A percentile compares a stretch with the other conserved stretches of the same genome.
These are phyloP conservation scores for Heritiera littoralis DNA, from an alignment of 345 rosid species.

Conservation along the genomic window DNA sequence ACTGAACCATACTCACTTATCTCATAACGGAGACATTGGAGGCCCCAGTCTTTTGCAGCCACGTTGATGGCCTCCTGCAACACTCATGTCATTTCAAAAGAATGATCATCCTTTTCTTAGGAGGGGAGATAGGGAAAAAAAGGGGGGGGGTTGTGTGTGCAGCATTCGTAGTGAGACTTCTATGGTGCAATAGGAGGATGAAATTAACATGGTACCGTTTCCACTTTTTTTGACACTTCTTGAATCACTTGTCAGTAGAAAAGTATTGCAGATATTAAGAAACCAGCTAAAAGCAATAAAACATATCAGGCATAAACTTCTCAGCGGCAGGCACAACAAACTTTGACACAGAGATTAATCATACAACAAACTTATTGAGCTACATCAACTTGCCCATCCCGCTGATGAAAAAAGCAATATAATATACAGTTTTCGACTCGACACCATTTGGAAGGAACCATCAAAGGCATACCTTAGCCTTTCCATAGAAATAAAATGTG, in stretches of 20 bases:
- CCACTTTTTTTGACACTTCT: background rate
- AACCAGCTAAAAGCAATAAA: constrained; percentile 5
- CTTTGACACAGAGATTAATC: background rate
- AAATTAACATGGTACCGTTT: background rate
- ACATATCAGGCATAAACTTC: background rate
- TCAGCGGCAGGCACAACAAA: constrained; percentile 4
- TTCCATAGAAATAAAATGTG: background rate
- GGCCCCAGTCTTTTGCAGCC: constrained; percentile 93
- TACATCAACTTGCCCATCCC: background rate
- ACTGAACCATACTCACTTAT: constrained; percentile 54
- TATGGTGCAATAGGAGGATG: background rate
- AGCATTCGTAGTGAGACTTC: background rate
- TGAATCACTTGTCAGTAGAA: background rate
- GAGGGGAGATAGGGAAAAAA: background rate
- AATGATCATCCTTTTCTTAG: background rate
- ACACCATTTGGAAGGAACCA: background rate
- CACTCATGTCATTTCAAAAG: constrained; percentile 17
- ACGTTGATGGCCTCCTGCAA: constrained; percentile 85
- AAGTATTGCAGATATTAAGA: background rate
- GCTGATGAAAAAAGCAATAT: background rate
- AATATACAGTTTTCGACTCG: background rate
- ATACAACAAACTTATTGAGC: background rate
- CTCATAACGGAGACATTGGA: constrained; percentile 92
- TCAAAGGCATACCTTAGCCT: background rate
- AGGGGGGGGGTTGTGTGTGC: background rate